Evolutionary conservation across 2,329 filamentous ascomycete species (phyloP), one percentile per base, ranked within the genome.

Genomic region (Claviceps monticola): DNA sequence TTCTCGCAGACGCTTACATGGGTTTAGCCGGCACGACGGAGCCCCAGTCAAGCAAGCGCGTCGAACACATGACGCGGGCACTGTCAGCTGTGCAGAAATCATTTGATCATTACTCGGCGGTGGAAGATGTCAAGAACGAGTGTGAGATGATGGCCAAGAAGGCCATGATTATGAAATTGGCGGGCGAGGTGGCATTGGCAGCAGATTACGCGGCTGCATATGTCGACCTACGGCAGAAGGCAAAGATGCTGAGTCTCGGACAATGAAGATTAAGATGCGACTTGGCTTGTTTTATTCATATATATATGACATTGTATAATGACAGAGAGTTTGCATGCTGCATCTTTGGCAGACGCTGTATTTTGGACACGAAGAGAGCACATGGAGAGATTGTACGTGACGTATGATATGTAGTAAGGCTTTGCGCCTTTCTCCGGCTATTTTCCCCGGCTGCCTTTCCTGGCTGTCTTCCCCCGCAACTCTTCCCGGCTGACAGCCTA

Each of bases 101-200:
- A 0, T 80, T 82, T 57, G 70, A 71, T 36, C 76, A 82, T 55
- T 94, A 79, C 63, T 78, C 80, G 43, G 74, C 72, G 46, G 71
- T 88, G 14, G 81, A 86, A 62, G 86, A 69, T 19, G 68, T 82
- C 14, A 68, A 72, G n/a, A 81, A 80, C 51, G 83, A 87, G 67
- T 83, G 86, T 61, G 84, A 89, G 66, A 82, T 86, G 72, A 77
- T 90, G 69, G 83, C 84, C 19, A 93, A 93, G 72, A 90, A 88
- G 67, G 84, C 86, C 3, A 82, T 82, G 49, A 76, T 94, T 49
- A 85, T 87, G 72, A 81, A 83, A 64, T 70, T 84, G 46, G 74
- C 78, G 7, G 86, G 83, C 0, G 84, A 89, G 58, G 65, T 73
- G 57, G 72, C 71, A 17, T 59, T 82, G 55, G 80, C 83, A 1